Conservation (phyloP, 345 rosid genomes). For the Limnanthes douglasii region DNA sequence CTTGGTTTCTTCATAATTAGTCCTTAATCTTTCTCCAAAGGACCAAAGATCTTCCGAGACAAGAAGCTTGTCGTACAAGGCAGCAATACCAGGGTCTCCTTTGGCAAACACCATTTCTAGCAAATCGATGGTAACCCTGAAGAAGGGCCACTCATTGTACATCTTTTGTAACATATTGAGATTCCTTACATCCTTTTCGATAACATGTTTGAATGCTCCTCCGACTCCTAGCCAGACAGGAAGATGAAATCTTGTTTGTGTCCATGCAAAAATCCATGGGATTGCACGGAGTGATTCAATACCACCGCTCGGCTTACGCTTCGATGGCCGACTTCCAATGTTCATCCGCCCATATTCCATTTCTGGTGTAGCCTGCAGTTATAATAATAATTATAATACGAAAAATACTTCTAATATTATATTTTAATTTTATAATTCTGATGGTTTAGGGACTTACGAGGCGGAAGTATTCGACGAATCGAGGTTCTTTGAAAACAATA, state of each 20-base stretch:
- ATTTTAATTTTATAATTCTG: not conserved
- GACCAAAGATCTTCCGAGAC: constrained; percentile 74
- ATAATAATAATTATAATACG: too few relatives aligned
- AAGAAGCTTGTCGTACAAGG: constrained; percentile 74
- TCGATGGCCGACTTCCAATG: constrained; percentile 97
- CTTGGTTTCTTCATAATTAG: constrained; percentile 72
- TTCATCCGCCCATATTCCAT: constrained; percentile 96
- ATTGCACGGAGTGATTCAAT: constrained; percentile 98
- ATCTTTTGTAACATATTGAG: constrained; percentile 75
- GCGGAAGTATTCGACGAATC: constrained; percentile 95
- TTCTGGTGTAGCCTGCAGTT: constrained; percentile 92
- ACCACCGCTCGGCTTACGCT: constrained; percentile 92
- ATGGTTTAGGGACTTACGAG: constrained; percentile 35
- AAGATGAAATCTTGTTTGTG: constrained; percentile 96
- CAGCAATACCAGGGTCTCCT: constrained; percentile 92
- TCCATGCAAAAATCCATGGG: constrained; percentile 99
- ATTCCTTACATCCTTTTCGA: constrained; percentile 52
- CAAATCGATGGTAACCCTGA: constrained; percentile 88
- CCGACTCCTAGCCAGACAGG: constrained; percentile 99
- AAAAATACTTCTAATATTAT: too few relatives aligned
- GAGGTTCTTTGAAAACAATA: constrained; percentile 80
- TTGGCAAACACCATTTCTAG: constrained; percentile 99
- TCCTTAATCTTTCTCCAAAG: constrained; percentile 58
- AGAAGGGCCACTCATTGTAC: constrained; percentile 95
- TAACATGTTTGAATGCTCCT: constrained; percentile 55